Percentiles rank a stretch among this genome's conserved stretches.
Evolutionary conservation across 331 rosid species (phyloP).

Genomic region (Quercus phellos): DNA sequence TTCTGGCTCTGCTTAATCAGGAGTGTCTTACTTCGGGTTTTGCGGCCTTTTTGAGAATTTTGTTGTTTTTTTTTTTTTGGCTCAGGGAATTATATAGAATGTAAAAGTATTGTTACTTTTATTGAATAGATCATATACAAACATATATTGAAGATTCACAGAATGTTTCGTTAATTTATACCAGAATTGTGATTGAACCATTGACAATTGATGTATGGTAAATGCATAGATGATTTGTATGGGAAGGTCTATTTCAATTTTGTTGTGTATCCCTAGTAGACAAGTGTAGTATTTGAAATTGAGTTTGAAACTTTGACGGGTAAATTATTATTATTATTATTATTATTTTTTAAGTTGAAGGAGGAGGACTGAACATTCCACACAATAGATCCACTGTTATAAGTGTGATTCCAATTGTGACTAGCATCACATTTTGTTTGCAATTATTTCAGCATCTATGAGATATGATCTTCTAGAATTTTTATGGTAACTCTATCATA

Average conservation of each 20-base stretch:
- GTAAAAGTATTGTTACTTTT: background rate
- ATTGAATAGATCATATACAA: background rate
- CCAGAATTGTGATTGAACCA: background rate
- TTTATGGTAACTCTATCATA: no score
- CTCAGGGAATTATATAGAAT: background rate
- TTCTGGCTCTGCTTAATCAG: slow-evolving; percentile 20
- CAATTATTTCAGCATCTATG: background rate
- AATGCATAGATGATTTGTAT: background rate
- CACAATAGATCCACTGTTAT: no score
- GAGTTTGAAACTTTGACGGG: no score
- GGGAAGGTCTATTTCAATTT: background rate
- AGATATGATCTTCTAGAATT: no score
- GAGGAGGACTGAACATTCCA: no score
- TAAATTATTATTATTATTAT: no score
- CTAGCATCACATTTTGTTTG: background rate
- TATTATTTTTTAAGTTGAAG: no score
- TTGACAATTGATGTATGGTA: background rate
- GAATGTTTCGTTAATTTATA: background rate
- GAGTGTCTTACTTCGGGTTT: background rate
- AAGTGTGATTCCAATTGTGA: background rate
- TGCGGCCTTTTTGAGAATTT: background rate
- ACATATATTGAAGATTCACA: background rate
- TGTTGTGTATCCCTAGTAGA: background rate
- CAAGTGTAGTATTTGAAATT: background rate
- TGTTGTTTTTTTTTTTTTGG: background rate